These are phyloP conservation scores for Erucastrum elatum DNA, from an alignment of 345 rosid genomes.

Conservation along the genomic window DNA sequence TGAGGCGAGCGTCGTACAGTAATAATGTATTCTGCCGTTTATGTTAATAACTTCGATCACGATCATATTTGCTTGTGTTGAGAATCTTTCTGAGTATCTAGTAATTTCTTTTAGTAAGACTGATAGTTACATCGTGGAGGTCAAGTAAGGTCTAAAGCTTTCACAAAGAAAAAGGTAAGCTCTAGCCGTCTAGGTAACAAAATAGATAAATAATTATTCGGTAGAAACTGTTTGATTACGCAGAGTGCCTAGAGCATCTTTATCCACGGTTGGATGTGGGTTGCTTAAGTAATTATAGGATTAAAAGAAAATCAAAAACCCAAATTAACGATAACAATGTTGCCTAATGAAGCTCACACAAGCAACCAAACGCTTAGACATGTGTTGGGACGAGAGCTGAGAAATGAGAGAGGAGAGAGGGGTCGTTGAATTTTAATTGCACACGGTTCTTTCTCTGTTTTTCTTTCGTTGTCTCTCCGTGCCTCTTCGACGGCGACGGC, in stretches of 20 bases:
- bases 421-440: too few relatives aligned
- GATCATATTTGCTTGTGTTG: slow-evolving; percentile 13
- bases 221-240: slow-evolving; percentile 13
- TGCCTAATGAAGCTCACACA: too few relatives aligned
- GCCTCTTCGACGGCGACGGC: too few relatives aligned
- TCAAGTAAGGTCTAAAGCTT: slow-evolving; percentile 26
- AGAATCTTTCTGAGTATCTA: slow-evolving; percentile 9
- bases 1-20: not conserved
- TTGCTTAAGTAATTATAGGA: too few relatives aligned
- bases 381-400: too few relatives aligned
- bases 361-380: too few relatives aligned
- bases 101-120: not conserved
- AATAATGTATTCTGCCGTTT: not conserved
- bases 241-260: not conserved
- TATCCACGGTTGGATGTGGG: too few relatives aligned
- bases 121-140: slow-evolving; percentile 26
- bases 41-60: not conserved
- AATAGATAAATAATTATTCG: not conserved
- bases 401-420: too few relatives aligned
- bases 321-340: too few relatives aligned
- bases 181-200: slow-evolving; percentile 6
- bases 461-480: too few relatives aligned
- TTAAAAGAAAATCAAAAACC: too few relatives aligned
- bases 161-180: slow-evolving; percentile 4
- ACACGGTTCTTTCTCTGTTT: too few relatives aligned